Base-by-base conservation (phyloP, 2,329 filamentous ascomycete species). In the Zymoseptoria ardabiliae region DNA sequence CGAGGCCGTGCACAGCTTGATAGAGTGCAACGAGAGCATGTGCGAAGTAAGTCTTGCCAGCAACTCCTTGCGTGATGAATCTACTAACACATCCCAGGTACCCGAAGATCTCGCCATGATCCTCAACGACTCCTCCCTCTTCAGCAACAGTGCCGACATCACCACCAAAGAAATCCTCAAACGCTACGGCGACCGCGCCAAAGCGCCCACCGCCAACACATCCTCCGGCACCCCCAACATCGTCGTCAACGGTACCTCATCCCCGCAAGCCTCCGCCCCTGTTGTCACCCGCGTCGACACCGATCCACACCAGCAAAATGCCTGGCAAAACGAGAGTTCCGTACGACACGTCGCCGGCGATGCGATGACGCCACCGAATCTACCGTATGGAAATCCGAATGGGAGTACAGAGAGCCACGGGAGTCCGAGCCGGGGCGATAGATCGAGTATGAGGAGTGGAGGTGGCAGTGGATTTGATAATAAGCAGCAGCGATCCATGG, bases 91-190 rank as follows among this genome's bases (percentile, higher is more conserved):
- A 50, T 41, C 41, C 48, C 66, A 97, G 94, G 91, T 99, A 53
- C 94, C 94, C 0, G 91, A 95, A 71, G 92, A 97, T 71, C 82
- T 99, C 23, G 86, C 92, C 69, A 87, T 89, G 56, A 86, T 97
- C 56, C 81, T 97, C 23, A 90, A 87, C 71, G 93, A 99, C 73
- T 87, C 87, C 4, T 83, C 83, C 21, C 83, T 96, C 55, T 93
- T 95, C 75, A 90, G 87, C 72, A 88, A 85, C 69, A 87, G 83
- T 64, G 87, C 88, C 52, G 93, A 99, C 61, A 87, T 97, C 63
- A 97, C 93, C 1, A 96, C 92, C 5, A 99, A 99, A 74, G 94
- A 99, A 70, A 97, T 99, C 57, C 81, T 99, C 55, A 96, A 93
- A 73, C 86, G 91, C 58, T 97, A 95, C 75, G 91, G 91, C 54